phyloP scores from a whole-genome alignment of 148 eudicot genomes.

The Pouteria glomerata region DNA sequence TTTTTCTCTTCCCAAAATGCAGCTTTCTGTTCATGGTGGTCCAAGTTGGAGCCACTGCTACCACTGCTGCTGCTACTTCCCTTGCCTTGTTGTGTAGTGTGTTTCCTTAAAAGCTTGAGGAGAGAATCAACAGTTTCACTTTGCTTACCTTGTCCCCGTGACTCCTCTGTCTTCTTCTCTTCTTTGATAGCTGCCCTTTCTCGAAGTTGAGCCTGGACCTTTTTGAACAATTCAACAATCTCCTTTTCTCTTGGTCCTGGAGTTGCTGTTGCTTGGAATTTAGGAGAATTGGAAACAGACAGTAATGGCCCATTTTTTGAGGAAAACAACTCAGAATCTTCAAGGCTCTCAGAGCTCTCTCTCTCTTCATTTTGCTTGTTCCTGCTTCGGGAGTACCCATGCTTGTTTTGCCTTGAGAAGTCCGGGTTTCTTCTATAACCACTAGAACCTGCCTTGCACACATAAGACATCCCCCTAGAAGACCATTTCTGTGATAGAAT shows the following conservation, averaged over 20 bases:
- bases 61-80: slow-evolving; percentile 27
- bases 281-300: slow-evolving; percentile 41
- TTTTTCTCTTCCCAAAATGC: slow-evolving; percentile 35
- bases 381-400: slow-evolving; percentile 53
- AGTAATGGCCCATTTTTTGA: slow-evolving; percentile 68
- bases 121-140: slow-evolving; percentile 76
- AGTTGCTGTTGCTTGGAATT: slow-evolving; percentile 52
- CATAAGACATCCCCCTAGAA: slow-evolving; percentile 32
- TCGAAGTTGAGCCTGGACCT: slow-evolving; percentile 78
- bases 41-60: slow-evolving; percentile 33
- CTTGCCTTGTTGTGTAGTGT: slow-evolving; percentile 68
- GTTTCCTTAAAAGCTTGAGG: slow-evolving; percentile 74
- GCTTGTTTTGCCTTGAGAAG: slow-evolving; percentile 61
- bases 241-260: slow-evolving; percentile 81
- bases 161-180: slow-evolving; percentile 56
- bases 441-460: slow-evolving; percentile 60
- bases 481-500: slow-evolving; percentile 27
- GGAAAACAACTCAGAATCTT: slow-evolving; percentile 63
- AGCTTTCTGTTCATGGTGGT: slow-evolving; percentile 35
- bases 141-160: slow-evolving; percentile 57
- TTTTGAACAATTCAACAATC: slow-evolving; percentile 73
- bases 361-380: slow-evolving; percentile 65
- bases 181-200: slow-evolving; percentile 64
- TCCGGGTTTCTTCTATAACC: slow-evolving; percentile 70
- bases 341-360: slow-evolving; percentile 53